These are phyloP conservation scores for Entomortierella parvispora DNA, from an alignment of 192 early-diverging fungal species.

Conservation along the genomic window DNA sequence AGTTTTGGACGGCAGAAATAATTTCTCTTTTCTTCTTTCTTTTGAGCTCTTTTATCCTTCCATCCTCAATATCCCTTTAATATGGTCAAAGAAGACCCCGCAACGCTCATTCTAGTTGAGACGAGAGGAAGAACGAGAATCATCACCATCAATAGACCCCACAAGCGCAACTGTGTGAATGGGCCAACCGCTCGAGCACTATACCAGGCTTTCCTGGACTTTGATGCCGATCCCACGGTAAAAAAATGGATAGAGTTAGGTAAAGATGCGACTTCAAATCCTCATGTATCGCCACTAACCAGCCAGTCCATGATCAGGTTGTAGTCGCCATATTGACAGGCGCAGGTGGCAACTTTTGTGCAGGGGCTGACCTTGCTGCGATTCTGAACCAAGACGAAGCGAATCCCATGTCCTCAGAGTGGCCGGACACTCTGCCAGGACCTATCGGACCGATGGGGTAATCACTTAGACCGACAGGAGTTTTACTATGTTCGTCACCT, in stretches of 20 bases:
- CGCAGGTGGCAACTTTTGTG: conserved; percentile 60
- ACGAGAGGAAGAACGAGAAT: conserved; percentile 31
- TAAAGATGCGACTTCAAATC: too few species aligned
- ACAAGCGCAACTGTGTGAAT: conserved; percentile 61
- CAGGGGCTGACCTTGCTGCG: conserved; percentile 56
- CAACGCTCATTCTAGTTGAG: conserved; percentile 31
- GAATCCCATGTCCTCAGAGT: conserved; percentile 45
- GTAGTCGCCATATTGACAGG: conserved; percentile 57
- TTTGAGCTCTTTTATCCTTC: too few species aligned
- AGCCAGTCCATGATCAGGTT: conserved; percentile 7
- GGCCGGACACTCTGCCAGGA: conserved; percentile 41
- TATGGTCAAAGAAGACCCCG: conserved; percentile 29
- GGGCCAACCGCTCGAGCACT: conserved; percentile 52
- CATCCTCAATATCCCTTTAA: too few species aligned
- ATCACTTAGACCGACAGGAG: background rate
- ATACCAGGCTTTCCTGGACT: conserved; percentile 59
- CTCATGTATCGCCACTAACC: background rate
- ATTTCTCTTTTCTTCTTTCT: too few species aligned
- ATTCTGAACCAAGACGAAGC: conserved; percentile 47
- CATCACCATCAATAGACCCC: conserved; percentile 54
- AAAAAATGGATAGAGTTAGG: too few species aligned
- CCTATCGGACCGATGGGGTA: conserved; percentile 60
- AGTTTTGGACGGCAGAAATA: too few species aligned
- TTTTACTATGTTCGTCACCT: background rate
- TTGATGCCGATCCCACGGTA: conserved; percentile 55